Conservation (phyloP, 805 yeast species). For the Nakazawaea sp. region DNA sequence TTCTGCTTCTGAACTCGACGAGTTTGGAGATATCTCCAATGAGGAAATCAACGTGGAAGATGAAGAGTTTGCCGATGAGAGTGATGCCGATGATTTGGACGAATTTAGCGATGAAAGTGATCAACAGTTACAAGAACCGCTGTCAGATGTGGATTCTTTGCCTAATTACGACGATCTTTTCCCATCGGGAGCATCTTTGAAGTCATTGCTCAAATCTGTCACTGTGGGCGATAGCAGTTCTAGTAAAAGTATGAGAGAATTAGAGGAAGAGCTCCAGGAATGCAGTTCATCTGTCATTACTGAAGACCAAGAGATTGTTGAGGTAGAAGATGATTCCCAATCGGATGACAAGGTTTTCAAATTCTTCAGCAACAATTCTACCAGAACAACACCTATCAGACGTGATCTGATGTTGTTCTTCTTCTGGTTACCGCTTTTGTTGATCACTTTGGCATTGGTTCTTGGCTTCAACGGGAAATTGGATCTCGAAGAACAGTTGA, state of each 20-base stretch:
- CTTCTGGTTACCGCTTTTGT: conserved; percentile 82
- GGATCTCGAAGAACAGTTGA: conserved; percentile 16
- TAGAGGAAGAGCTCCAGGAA: neutral
- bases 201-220: conserved; percentile 21
- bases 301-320: neutral
- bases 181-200: conserved; percentile 39
- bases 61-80: conserved; percentile 12
- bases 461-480: conserved; percentile 19
- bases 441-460: conserved; percentile 40
- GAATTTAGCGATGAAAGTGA: neutral
- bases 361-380: conserved; percentile 17
- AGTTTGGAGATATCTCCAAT: too few species aligned
- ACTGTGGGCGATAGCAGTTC: neutral
- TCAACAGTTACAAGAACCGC: neutral
- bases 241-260: too few species aligned
- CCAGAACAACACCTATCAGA: conserved; percentile 40
- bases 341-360: conserved; percentile 14
- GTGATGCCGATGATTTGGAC: conserved; percentile 4
- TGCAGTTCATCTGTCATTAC: too few species aligned
- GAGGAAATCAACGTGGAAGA: conserved; percentile 9
- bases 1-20: neutral
- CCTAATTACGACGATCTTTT: conserved; percentile 74
- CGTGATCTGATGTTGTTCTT: conserved; percentile 82
- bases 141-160: conserved; percentile 20
- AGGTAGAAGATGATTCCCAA: neutral